Conservation (phyloP, 129 eudicot species). For the Pseudognaphalium luteoalbum region DNA sequence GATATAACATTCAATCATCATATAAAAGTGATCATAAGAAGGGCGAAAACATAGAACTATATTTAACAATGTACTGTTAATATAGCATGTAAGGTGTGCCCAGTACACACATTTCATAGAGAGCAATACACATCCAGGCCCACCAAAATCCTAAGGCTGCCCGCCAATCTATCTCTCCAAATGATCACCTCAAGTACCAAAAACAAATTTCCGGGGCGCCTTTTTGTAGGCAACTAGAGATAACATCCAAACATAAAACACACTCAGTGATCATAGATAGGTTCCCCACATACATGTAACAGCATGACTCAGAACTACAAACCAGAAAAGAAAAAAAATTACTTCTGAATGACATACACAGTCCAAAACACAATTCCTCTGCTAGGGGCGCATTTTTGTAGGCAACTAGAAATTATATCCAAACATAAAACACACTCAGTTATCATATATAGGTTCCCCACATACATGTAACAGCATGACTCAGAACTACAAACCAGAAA, state of each 20-base stretch:
- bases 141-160: neutral
- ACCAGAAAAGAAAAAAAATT: neutral
- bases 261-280: neutral
- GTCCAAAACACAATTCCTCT: neutral
- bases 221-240: neutral
- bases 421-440: neutral
- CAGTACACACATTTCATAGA: neutral
- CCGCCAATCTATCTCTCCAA: too few relatives aligned
- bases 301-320: constrained; percentile 13
- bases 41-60: neutral
- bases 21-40: constrained; percentile 6
- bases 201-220: neutral
- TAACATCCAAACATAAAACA: constrained; percentile 3
- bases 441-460: neutral
- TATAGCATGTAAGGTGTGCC: neutral
- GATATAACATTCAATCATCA: neutral
- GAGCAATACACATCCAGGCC: neutral
- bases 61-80: neutral
- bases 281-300: neutral
- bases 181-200: neutral
- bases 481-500: neutral
- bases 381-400: neutral
- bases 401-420: neutral
- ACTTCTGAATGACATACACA: neutral
- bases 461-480: constrained; percentile 14